Base-by-base conservation (phyloP, 2,329 filamentous ascomycete species). In the Stagonosporopsis rhizophila region DNA sequence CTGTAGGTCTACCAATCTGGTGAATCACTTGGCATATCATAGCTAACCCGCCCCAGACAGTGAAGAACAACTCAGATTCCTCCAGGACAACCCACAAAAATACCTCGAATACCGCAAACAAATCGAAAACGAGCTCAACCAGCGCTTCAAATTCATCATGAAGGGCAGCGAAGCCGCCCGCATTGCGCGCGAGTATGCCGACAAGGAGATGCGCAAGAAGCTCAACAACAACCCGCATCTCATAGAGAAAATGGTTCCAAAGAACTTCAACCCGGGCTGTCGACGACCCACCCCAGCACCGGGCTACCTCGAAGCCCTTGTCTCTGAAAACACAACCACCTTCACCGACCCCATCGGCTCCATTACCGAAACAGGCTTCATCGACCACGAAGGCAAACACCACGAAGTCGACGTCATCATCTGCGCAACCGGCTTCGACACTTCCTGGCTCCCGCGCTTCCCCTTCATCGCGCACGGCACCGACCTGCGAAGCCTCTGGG, bases 121-220 rank as follows among this genome's bases (percentile, higher is more conserved):
- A 50, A 76, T 82, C 51, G 80, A 82, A 56, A 77, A 78, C 56
- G 79, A 81, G 57, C 73, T 85, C 15, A 85, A 83, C 56, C 77
- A 79, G 41, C 75, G 80, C 6, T 85, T 84, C 74, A 81, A 80
- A 41, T 80, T 84, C 68, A 83, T 83, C 63, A 72, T 81, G 60
- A 82, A 81, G 63, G 79, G 78, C n/a, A 78, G 75, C 6, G 53
- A 75, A 46, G 80, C 81, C 70, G 79, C 80, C 1, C 68, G 70
- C 47, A 68, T 74, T 23, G 80, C 80, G 11, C 71, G 75, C 7
- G 73, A 77, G n/a, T 78, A 72, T 54, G 65, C 71, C 27, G 69
- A 71, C 48, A 60, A 69, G 4, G 74, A 79, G 47, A 81, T 81
- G 79, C 67, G 65, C 12, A 65, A 65, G 17, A 78, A 77, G 39